Evolutionary conservation across 495 filamentous ascomycete species (phyloP).

Genomic region (Parachaetomium inaequale): DNA sequence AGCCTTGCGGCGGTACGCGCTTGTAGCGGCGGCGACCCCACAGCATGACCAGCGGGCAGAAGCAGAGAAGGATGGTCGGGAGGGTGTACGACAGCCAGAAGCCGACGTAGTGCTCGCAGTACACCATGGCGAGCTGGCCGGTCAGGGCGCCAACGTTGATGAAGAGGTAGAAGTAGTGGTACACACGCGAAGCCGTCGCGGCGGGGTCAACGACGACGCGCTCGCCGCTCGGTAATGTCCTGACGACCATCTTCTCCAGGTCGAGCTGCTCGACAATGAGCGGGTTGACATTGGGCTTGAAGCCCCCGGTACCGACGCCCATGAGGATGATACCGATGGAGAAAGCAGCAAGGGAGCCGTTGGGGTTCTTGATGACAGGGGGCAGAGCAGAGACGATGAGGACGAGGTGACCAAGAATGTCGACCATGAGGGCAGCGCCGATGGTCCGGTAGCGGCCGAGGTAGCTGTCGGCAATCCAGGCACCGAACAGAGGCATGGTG

Average conservation of each 20-base stretch:
- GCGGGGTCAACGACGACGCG: slow-evolving; percentile 67
- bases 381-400: slow-evolving; percentile 62
- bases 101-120: slow-evolving; percentile 70
- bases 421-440: slow-evolving; percentile 51
- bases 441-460: slow-evolving; percentile 72
- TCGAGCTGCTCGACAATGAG: slow-evolving; percentile 56
- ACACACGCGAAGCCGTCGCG: slow-evolving; percentile 58
- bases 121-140: slow-evolving; percentile 54
- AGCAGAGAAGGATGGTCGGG: slow-evolving; percentile 54
- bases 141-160: slow-evolving; percentile 65
- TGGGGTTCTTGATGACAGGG: slow-evolving; percentile 52
- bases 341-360: slow-evolving; percentile 55
- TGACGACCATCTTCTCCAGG: slow-evolving; percentile 39
- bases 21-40: slow-evolving; percentile 59
- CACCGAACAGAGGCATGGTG: slow-evolving; percentile 61
- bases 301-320: slow-evolving; percentile 61
- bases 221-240: slow-evolving; percentile 51
- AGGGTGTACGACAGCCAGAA: slow-evolving; percentile 69
- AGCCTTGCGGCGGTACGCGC: slow-evolving; percentile 56
- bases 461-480: slow-evolving; percentile 68
- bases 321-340: slow-evolving; percentile 62
- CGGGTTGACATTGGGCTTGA: slow-evolving; percentile 63
- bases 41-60: slow-evolving; percentile 62
- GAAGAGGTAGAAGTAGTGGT: slow-evolving; percentile 64
- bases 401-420: slow-evolving; percentile 63